Base-by-base conservation (phyloP, 768 basidiomycete genomes). In the Exidia glandulosa region DNA sequence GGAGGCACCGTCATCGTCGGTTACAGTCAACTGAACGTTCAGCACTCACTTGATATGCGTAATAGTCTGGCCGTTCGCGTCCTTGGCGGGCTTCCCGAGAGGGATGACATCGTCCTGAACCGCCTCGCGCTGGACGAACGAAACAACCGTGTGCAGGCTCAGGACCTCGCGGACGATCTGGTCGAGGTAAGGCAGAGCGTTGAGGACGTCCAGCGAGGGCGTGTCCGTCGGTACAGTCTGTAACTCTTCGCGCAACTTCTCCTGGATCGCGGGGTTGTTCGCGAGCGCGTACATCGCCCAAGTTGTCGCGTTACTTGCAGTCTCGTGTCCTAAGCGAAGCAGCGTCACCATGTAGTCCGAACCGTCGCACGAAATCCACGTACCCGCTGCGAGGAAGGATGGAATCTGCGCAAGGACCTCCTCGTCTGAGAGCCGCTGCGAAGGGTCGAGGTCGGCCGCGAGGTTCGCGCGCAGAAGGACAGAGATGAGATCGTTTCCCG, bases 241-340 rank as follows among this genome's bases (percentile, higher is more conserved):
- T 14, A 56, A 45, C 37, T 67, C 70, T 52, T 70, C 63, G 10
- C 50, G 50, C 6, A 54, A 27, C 50, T 54, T 54, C 10, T 54
- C 10, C 62, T 88, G 86, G 3, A 79, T 70, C 1, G 75, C 71
- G 0, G 75, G 75, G 48, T 79, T 62, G 61, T 79, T 73, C 0
- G 79, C 71, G 5, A 89, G 73, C 1, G 79, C 77, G 65, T 75
- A 85, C 1, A 88, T 69, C 2, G 81, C 78, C 86, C 86, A 89
- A 2, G 77, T 75, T 2, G 77, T 74, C 1, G 73, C 9, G 16
- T 45, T 45, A 23, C 41, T 45, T 0, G 50, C 30, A 29, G 50
- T 54, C 27, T 54, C 50, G 25, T 54, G 50, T 27, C 50, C 47
- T 48, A 23, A n/a, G 9, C 5, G 9, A 48, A n/a, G 25, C 7